A percentile compares a stretch with the other conserved stretches of the same genome.
Evolutionary conservation across 257 asterid species (phyloP).

Genomic region (Solanum medicagineum): DNA sequence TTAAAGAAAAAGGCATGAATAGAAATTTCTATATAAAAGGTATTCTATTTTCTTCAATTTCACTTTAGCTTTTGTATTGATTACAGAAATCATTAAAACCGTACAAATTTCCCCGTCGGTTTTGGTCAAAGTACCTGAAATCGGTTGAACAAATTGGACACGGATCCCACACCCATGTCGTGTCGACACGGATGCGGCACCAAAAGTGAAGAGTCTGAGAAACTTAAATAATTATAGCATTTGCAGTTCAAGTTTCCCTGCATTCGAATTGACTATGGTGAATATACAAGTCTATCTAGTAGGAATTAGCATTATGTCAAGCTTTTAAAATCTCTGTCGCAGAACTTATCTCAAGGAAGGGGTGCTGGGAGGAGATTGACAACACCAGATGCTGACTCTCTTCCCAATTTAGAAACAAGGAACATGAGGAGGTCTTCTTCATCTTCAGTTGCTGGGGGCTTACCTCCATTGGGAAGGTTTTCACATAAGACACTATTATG

Average conservation of each 20-base stretch:
- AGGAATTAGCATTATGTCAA: not conserved
- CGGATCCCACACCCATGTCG: too few species aligned
- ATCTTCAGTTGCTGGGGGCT: constrained; percentile 83
- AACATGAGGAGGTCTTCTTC: constrained; percentile 64
- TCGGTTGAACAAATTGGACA: too few species aligned
- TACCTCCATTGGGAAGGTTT: constrained; percentile 94
- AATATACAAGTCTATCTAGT: not conserved
- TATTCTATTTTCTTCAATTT: too few species aligned
- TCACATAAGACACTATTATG: not conserved
- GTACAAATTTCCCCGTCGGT: too few species aligned
- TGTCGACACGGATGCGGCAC: too few species aligned
- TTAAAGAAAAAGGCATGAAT: too few species aligned
- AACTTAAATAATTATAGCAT: not conserved
- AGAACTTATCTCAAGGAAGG: constrained; percentile 91
- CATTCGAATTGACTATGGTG: not conserved
- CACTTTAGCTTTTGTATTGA: too few species aligned
- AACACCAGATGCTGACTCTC: constrained; percentile 43
- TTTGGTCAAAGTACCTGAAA: too few species aligned
- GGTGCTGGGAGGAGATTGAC: constrained; percentile 59
- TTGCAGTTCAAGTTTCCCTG: not conserved
- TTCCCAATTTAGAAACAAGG: constrained; percentile 51
- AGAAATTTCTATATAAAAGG: too few species aligned
- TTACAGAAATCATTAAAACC: too few species aligned
- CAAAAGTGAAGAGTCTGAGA: too few species aligned
- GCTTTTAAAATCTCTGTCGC: constrained; percentile 10